Base-by-base conservation (phyloP, 192 early-diverging fungal genomes). In the Backusella sp. region DNA sequence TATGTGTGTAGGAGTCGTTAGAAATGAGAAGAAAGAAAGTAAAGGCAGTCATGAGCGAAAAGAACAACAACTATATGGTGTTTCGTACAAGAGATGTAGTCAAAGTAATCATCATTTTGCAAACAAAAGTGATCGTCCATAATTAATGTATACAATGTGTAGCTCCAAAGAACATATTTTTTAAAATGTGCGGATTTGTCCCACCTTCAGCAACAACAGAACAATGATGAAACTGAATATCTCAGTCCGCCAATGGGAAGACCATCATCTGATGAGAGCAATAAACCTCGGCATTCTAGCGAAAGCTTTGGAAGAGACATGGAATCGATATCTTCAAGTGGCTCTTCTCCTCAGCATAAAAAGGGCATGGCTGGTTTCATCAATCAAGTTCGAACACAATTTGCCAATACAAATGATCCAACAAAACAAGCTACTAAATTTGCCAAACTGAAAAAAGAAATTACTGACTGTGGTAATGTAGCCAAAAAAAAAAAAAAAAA, bases 391-490 rank as follows among this genome's bases (percentile, higher is more conserved):
- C 11, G 42, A 32, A 67, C 75, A 66, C 75, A 74, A 14, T 46
- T 72, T 28, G 26, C 56, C 23, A 62, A 62, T 28, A 62, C 56
- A 32, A 41, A 42, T 67, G 80, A 81, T 77, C 72, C 80, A 17
- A 32, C 39, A 41, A 81, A 81, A 44, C 76, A 73, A 46, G 73
- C 32, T 32, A 68, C 67, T 28, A 72, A 69, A 62, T 69, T 65
- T 32, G 80, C 80, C 8, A 81, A 77, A 23, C 26, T 73, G 4
- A 81, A 81, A 41, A 77, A 81, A 32, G 80, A 81, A 9, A 74
- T 81, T 30, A 67, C 17, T 46, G 80, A 81, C 30, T 19, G 73
- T 37, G 79, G 79, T 80, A 73, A 39, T 44, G 9, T 39, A 39
- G 11, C 11, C 32, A 21, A 69, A 39, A 70, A 4, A 4, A 32